Base-by-base conservation (phyloP, 1,284 basidiomycete species). In the Volvariella volvacea region DNA sequence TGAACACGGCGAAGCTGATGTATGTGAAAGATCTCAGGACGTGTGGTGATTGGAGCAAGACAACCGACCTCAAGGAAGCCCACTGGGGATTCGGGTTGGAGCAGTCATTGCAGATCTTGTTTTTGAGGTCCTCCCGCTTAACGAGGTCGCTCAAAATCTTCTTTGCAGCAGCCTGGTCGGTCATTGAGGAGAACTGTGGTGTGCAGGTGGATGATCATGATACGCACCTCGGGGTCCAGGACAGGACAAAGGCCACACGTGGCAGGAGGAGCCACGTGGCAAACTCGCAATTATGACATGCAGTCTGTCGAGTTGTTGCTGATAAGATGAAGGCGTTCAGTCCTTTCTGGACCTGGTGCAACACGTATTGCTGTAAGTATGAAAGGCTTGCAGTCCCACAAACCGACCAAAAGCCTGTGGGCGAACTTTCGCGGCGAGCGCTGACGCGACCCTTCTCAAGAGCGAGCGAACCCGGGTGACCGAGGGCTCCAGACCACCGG, bases 61-160 rank as follows among this genome's bases (percentile, higher is more conserved):
- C 25, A 39, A 47, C 62, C 51, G 53, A 84, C 80, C 80, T 78
- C 52, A 91, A 65, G 33, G 83, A 85, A n/a, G 89, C 88, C 92
- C 92, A 95, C 61, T 94, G 90, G 1, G 91, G 92, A 56, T 89
- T 88, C 10, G 88, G 89, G 48, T 88, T 91, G 12, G 66, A 64
- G 57, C 92, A 95, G 61, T 94, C 91, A 22, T 77, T 73, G 58
- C 91, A 94, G 42, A 70, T 54, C 63, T 82, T 87, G 68, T 93
- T 92, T 22, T 73, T 74, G 48, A 86, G 68, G 52, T 80, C 80
- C 38, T 83, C 81, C 30, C 78, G 77, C 53, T 77, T 81, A 59
- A 81, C 77, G 60, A 93, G 82, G 42, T 85, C 82, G 50, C 81
- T 76, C 22, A 92, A 77, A 21, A 74, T 74, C 52, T 83, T 76